These are phyloP conservation scores for Dactylis glomerata DNA, from an alignment of 176 grass and related monocot species.

Conservation along the genomic window DNA sequence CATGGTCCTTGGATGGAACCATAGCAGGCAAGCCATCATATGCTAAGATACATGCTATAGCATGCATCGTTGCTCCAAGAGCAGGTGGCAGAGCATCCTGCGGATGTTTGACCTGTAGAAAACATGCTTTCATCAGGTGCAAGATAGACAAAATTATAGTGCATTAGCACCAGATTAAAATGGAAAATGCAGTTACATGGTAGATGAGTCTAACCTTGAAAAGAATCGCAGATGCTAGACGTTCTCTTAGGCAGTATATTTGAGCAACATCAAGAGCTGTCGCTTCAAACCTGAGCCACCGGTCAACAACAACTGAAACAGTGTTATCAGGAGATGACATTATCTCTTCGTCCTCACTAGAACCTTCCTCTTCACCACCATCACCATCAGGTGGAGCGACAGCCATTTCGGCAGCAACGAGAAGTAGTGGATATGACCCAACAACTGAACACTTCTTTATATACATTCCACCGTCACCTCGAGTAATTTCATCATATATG, in stretches of 20 bases:
- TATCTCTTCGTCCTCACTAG: conserved; percentile 70
- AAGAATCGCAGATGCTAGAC: conserved; percentile 66
- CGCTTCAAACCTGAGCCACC: conserved; percentile 78
- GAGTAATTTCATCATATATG: conserved; percentile 88
- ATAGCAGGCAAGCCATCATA: conserved; percentile 67
- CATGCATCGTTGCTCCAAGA: conserved; percentile 74
- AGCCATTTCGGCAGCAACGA: conserved; percentile 74
- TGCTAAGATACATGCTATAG: conserved; percentile 75
- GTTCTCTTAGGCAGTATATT: conserved; percentile 92
- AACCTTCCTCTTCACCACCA: conserved; percentile 57
- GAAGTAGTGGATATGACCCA: conserved; percentile 68
- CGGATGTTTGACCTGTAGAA: conserved; percentile 77
- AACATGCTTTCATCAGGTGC: not conserved
- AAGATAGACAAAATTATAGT: not conserved
- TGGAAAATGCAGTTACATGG: not conserved
- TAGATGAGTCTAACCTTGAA: conserved; percentile 71
- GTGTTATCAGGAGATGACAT: conserved; percentile 87
- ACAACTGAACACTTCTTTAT: conserved; percentile 80
- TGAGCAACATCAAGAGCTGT: conserved; percentile 93
- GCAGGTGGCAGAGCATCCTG: conserved; percentile 58
- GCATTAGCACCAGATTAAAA: not conserved
- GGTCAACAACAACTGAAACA: conserved; percentile 80
- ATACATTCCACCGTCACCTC: conserved; percentile 75
- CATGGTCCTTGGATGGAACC: conserved; percentile 1
- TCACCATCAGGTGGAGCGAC: conserved; percentile 64